phyloP scores from a whole-genome alignment of 2,329 filamentous ascomycete species.

The Sporothrix protearum region DNA sequence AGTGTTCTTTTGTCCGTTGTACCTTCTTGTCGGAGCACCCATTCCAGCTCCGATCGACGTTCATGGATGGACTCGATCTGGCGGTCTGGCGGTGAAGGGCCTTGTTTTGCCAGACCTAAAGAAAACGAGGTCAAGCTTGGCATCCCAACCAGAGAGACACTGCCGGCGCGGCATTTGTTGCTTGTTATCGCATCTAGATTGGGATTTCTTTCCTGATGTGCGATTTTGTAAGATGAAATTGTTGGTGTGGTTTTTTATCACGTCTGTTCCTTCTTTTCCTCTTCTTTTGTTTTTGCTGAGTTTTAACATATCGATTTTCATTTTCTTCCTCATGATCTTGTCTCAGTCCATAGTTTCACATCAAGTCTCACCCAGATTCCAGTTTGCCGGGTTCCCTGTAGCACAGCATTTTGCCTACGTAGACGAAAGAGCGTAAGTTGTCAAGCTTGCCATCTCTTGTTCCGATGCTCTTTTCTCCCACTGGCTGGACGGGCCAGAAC shows the following conservation, averaged over 20 bases:
- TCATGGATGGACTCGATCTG: background rate
- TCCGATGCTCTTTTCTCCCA: background rate
- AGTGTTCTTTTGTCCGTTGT: background rate
- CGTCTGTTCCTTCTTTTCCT: background rate
- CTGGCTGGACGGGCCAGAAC: background rate
- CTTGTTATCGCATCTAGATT: background rate
- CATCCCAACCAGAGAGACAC: background rate
- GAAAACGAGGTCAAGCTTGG: background rate
- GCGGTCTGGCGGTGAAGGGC: constrained; percentile 13
- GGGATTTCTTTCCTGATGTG: background rate
- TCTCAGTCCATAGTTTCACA: background rate
- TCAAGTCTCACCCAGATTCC: background rate
- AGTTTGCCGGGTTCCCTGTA: background rate
- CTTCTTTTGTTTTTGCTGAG: background rate
- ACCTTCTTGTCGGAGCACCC: background rate
- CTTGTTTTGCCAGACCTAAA: background rate
- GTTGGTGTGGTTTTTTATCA: background rate
- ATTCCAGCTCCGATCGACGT: constrained; percentile 10
- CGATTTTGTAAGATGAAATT: background rate
- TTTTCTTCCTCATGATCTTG: no score
- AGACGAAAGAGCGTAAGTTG: no score
- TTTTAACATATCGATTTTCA: no score
- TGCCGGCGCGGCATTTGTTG: background rate
- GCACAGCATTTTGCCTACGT: background rate
- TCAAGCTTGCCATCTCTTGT: background rate